Evolutionary conservation across 208 protist genomes (phyloP).

Genomic region (Acanthamoeba lenticulata): DNA sequence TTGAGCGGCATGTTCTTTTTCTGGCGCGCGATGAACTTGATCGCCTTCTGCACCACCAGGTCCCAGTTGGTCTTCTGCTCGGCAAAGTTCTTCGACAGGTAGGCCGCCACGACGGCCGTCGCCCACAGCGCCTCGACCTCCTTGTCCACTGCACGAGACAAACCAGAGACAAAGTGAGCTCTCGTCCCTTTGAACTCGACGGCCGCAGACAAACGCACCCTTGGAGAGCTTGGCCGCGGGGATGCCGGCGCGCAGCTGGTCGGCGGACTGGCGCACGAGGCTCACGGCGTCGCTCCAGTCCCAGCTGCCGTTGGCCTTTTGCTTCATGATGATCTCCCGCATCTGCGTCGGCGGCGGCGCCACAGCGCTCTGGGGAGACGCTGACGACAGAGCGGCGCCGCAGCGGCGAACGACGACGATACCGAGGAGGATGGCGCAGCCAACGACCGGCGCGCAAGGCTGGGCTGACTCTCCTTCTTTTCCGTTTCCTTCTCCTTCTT

Average conservation of each 20-base stretch:
- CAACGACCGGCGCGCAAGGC: too few species aligned
- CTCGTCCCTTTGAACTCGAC: too few species aligned
- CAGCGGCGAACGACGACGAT: too few species aligned
- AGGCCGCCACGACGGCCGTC: slow-evolving; percentile 49
- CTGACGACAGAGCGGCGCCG: too few species aligned
- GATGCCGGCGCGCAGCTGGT: neutral
- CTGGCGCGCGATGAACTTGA: slow-evolving; percentile 1
- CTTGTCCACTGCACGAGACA: neutral
- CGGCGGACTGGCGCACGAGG: neutral
- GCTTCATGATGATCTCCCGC: slow-evolving; percentile 63
- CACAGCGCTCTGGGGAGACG: too few species aligned
- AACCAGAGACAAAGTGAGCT: too few species aligned
- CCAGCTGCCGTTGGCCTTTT: slow-evolving; percentile 58
- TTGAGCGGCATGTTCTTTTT: neutral
- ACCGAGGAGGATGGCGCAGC: too few species aligned
- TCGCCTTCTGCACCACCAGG: slow-evolving; percentile 64
- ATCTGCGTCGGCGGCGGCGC: slow-evolving; percentile 1
- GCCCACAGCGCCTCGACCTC: slow-evolving; percentile 10
- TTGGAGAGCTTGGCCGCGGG: neutral
- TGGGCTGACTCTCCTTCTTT: too few species aligned
- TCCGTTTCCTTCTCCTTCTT: neutral
- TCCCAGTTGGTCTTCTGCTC: slow-evolving; percentile 67
- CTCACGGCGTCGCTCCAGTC: neutral
- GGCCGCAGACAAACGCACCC: neutral
- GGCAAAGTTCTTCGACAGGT: neutral